Evolutionary conservation across 148 eudicot genomes (phyloP).

Genomic region (Selenicereus undatus): DNA sequence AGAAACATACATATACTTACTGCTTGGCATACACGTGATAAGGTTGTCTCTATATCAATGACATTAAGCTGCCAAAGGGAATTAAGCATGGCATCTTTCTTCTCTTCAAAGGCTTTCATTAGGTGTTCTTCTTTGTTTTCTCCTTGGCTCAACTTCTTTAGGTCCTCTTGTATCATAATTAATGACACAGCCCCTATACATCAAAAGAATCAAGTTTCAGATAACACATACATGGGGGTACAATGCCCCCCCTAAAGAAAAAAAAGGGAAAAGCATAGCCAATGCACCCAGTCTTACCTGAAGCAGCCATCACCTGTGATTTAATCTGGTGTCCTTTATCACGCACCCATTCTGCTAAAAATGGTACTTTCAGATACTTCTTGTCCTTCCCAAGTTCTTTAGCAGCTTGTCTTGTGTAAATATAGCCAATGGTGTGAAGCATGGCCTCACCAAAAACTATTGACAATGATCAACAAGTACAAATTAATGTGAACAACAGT

Average conservation of each 20-base stretch:
- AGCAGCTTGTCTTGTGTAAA: constrained; percentile 89
- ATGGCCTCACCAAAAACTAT: constrained; percentile 94
- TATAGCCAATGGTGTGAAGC: constrained; percentile 93
- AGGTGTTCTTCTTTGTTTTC: constrained; percentile 61
- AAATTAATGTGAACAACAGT: constrained; percentile 1
- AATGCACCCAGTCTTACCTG: constrained; percentile 41
- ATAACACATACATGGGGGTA: neutral
- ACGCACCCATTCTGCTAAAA: constrained; percentile 92
- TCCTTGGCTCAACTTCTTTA: constrained; percentile 59
- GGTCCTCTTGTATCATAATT: constrained; percentile 71
- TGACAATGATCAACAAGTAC: constrained; percentile 9
- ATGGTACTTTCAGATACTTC: constrained; percentile 71
- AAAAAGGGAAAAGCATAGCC: neutral
- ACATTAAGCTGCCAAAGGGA: constrained; percentile 96
- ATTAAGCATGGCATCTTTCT: constrained; percentile 72
- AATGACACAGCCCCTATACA: constrained; percentile 67
- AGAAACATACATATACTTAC: constrained; percentile 43
- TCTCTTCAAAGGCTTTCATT: constrained; percentile 70
- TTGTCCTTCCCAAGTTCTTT: constrained; percentile 75
- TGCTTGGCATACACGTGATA: constrained; percentile 80
- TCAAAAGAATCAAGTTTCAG: neutral
- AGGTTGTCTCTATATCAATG: constrained; percentile 81
- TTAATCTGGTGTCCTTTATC: constrained; percentile 86
- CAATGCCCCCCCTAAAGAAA: neutral
- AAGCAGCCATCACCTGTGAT: constrained; percentile 84